Evolutionary conservation across 805 yeast species (phyloP).

Genomic region (Metschnikowia proteae): DNA sequence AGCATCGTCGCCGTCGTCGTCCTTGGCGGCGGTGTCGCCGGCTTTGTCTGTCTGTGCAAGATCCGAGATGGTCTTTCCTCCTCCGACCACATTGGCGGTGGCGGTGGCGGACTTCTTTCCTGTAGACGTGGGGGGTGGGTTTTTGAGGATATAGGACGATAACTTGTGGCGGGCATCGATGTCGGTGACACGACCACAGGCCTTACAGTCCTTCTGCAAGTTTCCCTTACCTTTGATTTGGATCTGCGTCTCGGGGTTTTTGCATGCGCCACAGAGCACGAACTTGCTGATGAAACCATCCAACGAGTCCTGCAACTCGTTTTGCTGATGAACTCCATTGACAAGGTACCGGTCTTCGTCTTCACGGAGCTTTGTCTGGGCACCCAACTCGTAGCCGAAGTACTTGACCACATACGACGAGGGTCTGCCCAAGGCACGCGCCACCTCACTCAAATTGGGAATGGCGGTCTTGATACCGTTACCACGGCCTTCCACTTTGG

Average conservation of each 20-base stretch:
- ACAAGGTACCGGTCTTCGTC: constrained; percentile 82
- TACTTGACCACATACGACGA: constrained; percentile 87
- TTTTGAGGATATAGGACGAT: constrained; percentile 81
- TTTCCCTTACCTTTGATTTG: constrained; percentile 69
- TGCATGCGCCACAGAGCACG: constrained; percentile 90
- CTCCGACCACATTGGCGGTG: constrained; percentile 84
- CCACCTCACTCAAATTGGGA: constrained; percentile 85
- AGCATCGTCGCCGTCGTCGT: constrained; percentile 64
- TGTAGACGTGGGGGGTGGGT: constrained; percentile 72
- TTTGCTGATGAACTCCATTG: constrained; percentile 90
- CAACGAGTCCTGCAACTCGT: constrained; percentile 85
- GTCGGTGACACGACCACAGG: constrained; percentile 87
- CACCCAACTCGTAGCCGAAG: constrained; percentile 96
- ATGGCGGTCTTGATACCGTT: constrained; percentile 98
- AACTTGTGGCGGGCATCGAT: constrained; percentile 85
- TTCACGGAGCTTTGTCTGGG: constrained; percentile 83
- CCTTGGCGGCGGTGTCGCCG: constrained; percentile 37
- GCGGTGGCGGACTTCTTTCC: constrained; percentile 83
- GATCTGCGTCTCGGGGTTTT: constrained; percentile 96
- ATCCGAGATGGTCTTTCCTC: constrained; percentile 77
- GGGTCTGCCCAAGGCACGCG: constrained; percentile 92
- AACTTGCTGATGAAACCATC: constrained; percentile 93
- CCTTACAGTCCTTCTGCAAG: constrained; percentile 91
- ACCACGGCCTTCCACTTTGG: constrained; percentile 98
- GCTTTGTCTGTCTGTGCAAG: constrained; percentile 54